Conservation (phyloP, 495 filamentous ascomycete genomes). For the Neurospora sublineolata region DNA sequence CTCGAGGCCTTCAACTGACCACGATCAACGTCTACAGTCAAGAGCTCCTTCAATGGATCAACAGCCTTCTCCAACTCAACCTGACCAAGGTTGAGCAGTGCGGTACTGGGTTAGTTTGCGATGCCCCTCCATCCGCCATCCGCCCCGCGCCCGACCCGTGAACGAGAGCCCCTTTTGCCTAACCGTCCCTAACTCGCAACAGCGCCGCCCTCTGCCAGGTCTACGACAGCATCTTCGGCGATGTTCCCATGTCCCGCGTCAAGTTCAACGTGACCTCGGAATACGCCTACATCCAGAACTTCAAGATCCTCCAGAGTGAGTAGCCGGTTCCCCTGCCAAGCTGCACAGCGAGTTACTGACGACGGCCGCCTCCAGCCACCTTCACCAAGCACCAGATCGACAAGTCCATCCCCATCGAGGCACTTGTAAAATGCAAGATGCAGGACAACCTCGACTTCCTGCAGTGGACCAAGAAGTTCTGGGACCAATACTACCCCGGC, state of each 20-base stretch:
- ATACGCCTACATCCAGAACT: constrained; percentile 96
- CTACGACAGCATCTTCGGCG: constrained; percentile 94
- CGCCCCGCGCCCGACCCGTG: constrained; percentile 21
- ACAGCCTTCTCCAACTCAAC: constrained; percentile 93
- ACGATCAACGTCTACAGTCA: constrained; percentile 46
- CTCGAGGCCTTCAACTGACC: constrained; percentile 10
- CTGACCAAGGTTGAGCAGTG: constrained; percentile 98
- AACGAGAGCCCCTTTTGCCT: constrained; percentile 3
- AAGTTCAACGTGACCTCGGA: constrained; percentile 97
- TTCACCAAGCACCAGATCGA: constrained; percentile 81
- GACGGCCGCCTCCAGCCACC: constrained; percentile 14
- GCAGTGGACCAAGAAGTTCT: constrained; percentile 90
- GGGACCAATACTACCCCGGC: constrained; percentile 96
- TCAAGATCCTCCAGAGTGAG: constrained; percentile 91
- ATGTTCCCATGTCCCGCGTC: constrained; percentile 91
- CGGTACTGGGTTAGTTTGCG: constrained; percentile 75
- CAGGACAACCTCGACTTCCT: constrained; percentile 99
- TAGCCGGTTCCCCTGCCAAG: constrained; percentile 8
- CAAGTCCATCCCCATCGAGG: constrained; percentile 74
- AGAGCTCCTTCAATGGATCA: constrained; percentile 92
- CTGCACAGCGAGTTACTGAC: background rate
- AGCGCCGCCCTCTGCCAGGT: constrained; percentile 95
- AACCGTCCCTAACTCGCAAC: constrained; percentile 3
- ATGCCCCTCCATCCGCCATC: constrained; percentile 20
- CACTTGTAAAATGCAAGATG: constrained; percentile 95